Percentiles rank a stretch among this genome's conserved stretches.
Evolutionary conservation across 306 rosid species (phyloP).

Genomic region (Prunus mongolica): DNA sequence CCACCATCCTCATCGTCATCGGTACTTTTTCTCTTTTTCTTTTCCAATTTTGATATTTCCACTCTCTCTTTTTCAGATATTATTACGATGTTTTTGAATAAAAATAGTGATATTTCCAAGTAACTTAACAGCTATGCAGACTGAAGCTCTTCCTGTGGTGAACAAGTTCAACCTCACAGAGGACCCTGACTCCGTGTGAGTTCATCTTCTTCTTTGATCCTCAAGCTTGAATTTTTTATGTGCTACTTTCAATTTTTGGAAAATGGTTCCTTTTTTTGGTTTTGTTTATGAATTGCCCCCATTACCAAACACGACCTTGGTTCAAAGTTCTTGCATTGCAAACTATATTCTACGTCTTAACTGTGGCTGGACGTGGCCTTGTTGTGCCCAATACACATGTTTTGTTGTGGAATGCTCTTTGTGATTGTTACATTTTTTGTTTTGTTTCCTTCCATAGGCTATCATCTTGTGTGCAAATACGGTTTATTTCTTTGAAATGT

Average conservation of each 20-base stretch:
- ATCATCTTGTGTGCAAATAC: not conserved
- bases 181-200: conserved; percentile 59
- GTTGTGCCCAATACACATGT: not conserved
- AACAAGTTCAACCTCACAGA: conserved; percentile 67
- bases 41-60: not conserved
- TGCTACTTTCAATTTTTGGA: not conserved
- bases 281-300: not conserved
- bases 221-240: not conserved
- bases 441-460: not conserved
- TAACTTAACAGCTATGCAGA: conserved; percentile 73
- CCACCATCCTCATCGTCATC: conserved; percentile 63
- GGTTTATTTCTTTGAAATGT: not conserved
- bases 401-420: not conserved
- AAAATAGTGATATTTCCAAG: not conserved
- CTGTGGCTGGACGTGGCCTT: not conserved
- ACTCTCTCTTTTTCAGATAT: not conserved
- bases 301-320: not conserved
- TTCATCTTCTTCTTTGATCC: conserved; percentile 3
- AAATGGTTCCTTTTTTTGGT: not conserved
- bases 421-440: not conserved
- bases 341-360: not conserved
- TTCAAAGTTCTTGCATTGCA: not conserved
- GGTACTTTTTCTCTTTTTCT: conserved; percentile 34
- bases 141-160: conserved; percentile 88
- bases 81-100: not conserved